Evolutionary conservation across 257 asterid species (phyloP), one percentile per base, ranked within the genome.

Genomic region (Nemophila menziesii): DNA sequence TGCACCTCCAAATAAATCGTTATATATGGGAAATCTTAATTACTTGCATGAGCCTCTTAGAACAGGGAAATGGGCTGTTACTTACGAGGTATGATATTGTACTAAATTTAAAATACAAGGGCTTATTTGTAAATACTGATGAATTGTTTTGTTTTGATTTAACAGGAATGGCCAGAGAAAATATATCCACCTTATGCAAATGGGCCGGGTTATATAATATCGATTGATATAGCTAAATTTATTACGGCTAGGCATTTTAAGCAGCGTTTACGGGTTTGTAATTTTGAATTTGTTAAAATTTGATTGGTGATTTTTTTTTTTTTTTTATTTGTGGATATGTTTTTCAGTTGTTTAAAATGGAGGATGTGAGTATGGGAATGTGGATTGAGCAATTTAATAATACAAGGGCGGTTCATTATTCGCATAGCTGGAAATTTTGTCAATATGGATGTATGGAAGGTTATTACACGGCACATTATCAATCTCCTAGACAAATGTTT

Each of bases 121-220:
- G n/a, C n/a, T n/a, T n/a, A n/a, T n/a, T n/a, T n/a, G n/a, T n/a
- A n/a, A n/a, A n/a, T n/a, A n/a, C n/a, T n/a, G n/a, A n/a, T n/a
- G n/a, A n/a, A n/a, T n/a, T n/a, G n/a, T n/a, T n/a, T n/a, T n/a
- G n/a, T n/a, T n/a, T n/a, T n/a, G n/a, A n/a, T n/a, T n/a, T n/a
- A n/a, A n/a, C 72, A 84, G 99, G 96, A 90, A 66, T 90, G 99
- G 99, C 99, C 94, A 4, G 96, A 79, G 87, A 93, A 75, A 71
- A 77, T 66, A 43, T 90, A 90, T 52, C 99, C 96, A 20, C 81
- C 96, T 18, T 90, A 90, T 39, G 96, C 99, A 47, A 90, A 90
- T 54, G 99, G 99, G 44, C 99, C 99, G 6, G 96, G 94, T 47
- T 90, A 90, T 68, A 70, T 85, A 36, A 62, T 90, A 57, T 85